Evolutionary conservation across 2,329 filamentous ascomycete genomes (phyloP).

Genomic region (Pseudogymnoascus sp.): DNA sequence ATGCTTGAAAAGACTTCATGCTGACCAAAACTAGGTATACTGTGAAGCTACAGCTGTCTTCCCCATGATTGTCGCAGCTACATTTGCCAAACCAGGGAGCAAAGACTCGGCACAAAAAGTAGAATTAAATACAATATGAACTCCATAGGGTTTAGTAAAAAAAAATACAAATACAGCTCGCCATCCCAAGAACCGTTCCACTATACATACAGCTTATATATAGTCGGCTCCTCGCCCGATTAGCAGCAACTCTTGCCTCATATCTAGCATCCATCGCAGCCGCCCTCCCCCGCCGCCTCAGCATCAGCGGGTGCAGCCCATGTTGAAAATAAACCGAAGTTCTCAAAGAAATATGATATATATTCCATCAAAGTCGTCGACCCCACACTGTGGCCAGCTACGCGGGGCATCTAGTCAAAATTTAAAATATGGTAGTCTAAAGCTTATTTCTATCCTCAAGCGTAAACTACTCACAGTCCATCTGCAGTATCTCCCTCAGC

Average conservation of each 20-base stretch:
- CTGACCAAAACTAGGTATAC: slow-evolving; percentile 41
- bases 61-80: slow-evolving; percentile 58
- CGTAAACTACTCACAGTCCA: slow-evolving; percentile 19
- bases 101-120: neutral
- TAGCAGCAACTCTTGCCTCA: neutral
- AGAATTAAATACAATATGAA: slow-evolving; percentile 9
- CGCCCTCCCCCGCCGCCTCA: neutral
- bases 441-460: neutral
- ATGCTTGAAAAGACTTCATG: neutral
- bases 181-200: neutral
- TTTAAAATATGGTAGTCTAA: neutral
- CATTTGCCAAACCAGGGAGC: slow-evolving; percentile 44
- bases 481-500: slow-evolving; percentile 27
- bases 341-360: neutral
- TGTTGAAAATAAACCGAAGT: neutral
- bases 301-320: neutral
- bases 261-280: neutral
- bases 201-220: neutral
- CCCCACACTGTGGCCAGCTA: neutral
- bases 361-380: neutral
- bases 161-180: neutral
- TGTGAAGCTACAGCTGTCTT: slow-evolving; percentile 57
- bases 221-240: neutral
- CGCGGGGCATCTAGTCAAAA: neutral
- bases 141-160: neutral